A percentile compares a stretch with the other conserved stretches of the same genome.
phyloP scores from a whole-genome alignment of 2,329 filamentous ascomycete species.

The Botrytis sinoallii region DNA sequence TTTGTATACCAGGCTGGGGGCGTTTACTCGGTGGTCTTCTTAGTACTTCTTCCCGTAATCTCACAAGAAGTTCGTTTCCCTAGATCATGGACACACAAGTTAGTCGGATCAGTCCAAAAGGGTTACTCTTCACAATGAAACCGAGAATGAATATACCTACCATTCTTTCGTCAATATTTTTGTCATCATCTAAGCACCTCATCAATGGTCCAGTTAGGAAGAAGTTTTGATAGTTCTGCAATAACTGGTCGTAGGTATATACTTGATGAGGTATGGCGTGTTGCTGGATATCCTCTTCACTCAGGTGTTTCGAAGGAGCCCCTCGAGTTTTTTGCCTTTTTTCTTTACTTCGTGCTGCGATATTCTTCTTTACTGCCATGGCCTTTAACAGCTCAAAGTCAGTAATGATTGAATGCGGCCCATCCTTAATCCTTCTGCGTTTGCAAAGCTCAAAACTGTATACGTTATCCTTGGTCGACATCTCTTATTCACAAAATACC shows the following conservation, averaged over 20 bases:
- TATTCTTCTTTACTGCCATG: background rate
- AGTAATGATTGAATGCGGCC: conserved; percentile 10
- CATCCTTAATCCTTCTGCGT: conserved; percentile 3
- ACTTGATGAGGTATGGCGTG: background rate
- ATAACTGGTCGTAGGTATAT: conserved; percentile 20
- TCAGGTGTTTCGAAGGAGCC: no score
- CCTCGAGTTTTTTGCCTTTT: background rate
- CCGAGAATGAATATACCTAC: background rate
- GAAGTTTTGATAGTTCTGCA: conserved; percentile 24
- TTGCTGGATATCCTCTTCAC: background rate
- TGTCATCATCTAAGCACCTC: conserved; percentile 24
- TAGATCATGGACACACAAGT: background rate
- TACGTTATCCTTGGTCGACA: background rate
- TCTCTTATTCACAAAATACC: background rate
- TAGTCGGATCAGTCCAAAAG: background rate
- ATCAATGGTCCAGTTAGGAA: conserved; percentile 24
- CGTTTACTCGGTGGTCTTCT: background rate
- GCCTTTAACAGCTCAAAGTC: background rate
- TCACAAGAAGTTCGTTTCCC: conserved; percentile 15
- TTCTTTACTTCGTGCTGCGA: background rate
- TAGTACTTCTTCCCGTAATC: conserved; percentile 24
- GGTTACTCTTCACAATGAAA: background rate
- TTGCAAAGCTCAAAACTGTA: conserved; percentile 16
- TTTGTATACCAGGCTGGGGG: background rate
- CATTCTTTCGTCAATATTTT: conserved; percentile 10